Base-by-base conservation (phyloP, 176 grass and related monocot genomes). In the Aegilops sharonensis region DNA sequence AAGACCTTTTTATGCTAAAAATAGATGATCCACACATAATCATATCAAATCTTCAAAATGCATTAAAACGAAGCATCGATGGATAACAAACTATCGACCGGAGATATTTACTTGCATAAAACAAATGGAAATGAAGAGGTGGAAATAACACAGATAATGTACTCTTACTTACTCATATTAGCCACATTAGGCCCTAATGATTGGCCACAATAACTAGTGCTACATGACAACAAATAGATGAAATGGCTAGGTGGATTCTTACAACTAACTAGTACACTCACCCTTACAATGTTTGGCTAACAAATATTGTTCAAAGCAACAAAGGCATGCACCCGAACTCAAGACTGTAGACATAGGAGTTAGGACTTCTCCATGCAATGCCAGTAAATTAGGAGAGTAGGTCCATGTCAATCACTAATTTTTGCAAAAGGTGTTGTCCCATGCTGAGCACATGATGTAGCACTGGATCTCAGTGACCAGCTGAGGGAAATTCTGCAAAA, bases 401-500 rank as follows among this genome's bases (percentile, higher is more conserved):
- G 9, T 4, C 9, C 35, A 39, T 39, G n/a, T 17, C 21, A 72
- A 21, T 18, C 9, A 23, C 18, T 3, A 2, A 40, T 13, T 68
- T 9, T 4, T 9, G 11, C 23, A 47, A 64, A 27, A 64, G 61
- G 66, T 68, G 23, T 27, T 64, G 61, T 68, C 17, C 15, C 66
- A 13, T 68, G 3, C 66, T 9, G 8, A 68, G 15, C 9, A 9
- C 5, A 8, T 68, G 17, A 36, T 20, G 14, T 17, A 10, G 31
- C 15, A 20, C 7, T 36, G 17, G 20, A 8, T 36, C 8, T 36
- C 8, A 68, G 3, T 35, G 7, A 68, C 30, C 29, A 68, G 13
- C 14, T 68, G 15, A 34, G 7, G 32, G 31, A 1, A 77, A 70
- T 77, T 89, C 78, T 71, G 76, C 61, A 68, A 69, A 69, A 69